Evolutionary conservation across 2,329 filamentous ascomycete genomes (phyloP).

Genomic region (Chrysoporthe deuterocubensis): DNA sequence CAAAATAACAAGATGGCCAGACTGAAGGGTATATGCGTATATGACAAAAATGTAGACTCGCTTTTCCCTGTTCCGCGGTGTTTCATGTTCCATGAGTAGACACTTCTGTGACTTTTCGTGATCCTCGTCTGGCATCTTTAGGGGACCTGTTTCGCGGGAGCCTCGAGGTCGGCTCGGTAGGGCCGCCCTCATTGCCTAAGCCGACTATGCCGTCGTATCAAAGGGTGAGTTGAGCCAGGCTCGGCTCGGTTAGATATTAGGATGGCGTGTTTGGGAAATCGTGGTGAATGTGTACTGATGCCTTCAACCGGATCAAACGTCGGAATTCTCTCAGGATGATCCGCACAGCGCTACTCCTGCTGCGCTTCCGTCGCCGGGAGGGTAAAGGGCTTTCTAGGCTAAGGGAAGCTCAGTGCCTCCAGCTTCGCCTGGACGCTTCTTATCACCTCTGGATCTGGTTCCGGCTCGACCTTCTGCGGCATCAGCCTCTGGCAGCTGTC

Average conservation of each 20-base stretch:
- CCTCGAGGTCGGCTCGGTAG: not conserved
- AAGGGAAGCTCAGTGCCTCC: constrained; percentile 44
- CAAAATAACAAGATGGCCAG: not conserved
- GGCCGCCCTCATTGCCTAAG: not conserved
- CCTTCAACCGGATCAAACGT: not conserved
- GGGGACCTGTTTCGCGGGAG: not conserved
- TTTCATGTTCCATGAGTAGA: not conserved
- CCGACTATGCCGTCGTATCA: not conserved
- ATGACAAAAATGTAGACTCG: constrained; percentile 12
- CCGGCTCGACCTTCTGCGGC: constrained; percentile 63
- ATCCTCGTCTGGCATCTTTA: not conserved
- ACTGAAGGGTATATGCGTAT: constrained; percentile 9
- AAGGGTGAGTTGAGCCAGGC: not conserved
- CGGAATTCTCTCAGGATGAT: not conserved
- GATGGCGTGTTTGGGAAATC: not conserved
- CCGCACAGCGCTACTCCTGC: not conserved
- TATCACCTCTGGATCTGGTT: constrained; percentile 64
- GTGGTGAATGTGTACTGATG: not conserved
- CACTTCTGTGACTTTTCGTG: not conserved
- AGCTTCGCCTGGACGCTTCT: constrained; percentile 61
- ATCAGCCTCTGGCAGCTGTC: constrained; percentile 61
- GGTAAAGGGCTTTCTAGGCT: not conserved
- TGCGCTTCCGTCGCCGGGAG: not conserved
- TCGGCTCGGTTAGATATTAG: not conserved
- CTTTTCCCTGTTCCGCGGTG: not conserved